Conservation (phyloP, 2,329 filamentous ascomycete species). For the Fusarium paranaense region DNA sequence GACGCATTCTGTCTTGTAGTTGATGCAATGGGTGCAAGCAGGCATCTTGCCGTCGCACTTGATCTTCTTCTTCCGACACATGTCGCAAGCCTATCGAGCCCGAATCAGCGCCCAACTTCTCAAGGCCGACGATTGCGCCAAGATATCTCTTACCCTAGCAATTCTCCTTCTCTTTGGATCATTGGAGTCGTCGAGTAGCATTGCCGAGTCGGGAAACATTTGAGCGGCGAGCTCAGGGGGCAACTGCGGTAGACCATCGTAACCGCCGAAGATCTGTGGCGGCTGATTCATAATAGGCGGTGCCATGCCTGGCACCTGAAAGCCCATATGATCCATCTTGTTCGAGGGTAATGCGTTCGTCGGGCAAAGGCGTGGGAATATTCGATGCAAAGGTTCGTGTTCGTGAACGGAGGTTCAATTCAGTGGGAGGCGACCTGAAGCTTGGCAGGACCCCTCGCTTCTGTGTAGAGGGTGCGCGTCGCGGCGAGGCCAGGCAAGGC, state of each 20-base stretch:
- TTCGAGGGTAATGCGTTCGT: not conserved
- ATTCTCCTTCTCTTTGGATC: slow-evolving; percentile 92
- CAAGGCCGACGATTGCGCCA: not conserved
- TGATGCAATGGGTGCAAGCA: slow-evolving; percentile 93
- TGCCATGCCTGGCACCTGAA: slow-evolving; percentile 69
- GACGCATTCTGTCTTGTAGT: slow-evolving; percentile 97
- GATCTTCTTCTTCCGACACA: slow-evolving; percentile 97
- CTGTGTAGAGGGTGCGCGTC: slow-evolving; percentile 7
- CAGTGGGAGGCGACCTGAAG: slow-evolving; percentile 5
- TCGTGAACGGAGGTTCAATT: slow-evolving; percentile 26
- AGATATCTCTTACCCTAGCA: slow-evolving; percentile 73
- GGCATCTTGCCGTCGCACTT: slow-evolving; percentile 98
- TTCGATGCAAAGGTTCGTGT: slow-evolving; percentile 5
- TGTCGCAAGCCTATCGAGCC: slow-evolving; percentile 82
- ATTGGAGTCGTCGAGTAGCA: slow-evolving; percentile 73
- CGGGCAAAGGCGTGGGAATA: not conserved
- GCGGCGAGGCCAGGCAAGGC: slow-evolving; percentile 2
- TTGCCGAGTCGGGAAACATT: slow-evolving; percentile 68
- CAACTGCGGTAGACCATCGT: slow-evolving; percentile 70
- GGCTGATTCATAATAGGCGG: slow-evolving; percentile 74
- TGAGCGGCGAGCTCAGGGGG: slow-evolving; percentile 69
- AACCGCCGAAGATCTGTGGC: slow-evolving; percentile 76
- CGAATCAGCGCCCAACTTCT: slow-evolving; percentile 26
- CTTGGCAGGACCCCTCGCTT: slow-evolving; percentile 1
- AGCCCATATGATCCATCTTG: slow-evolving; percentile 62